Evolutionary conservation across 306 rosid genomes (phyloP), one percentile per base, ranked within the genome.

Genomic region (Mimosa bimucronata): DNA sequence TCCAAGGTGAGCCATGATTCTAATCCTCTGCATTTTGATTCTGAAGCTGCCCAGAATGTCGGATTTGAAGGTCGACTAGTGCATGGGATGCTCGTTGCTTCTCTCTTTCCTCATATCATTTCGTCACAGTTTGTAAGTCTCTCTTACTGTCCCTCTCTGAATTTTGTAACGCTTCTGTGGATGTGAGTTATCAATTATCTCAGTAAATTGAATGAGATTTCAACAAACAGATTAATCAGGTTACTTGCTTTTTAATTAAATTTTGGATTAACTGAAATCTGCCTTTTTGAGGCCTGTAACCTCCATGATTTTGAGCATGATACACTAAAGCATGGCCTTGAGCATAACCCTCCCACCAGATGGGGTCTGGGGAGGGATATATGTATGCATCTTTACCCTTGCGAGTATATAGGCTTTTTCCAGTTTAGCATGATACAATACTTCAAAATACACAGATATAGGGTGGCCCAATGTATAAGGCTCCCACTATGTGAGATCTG

Each of bases 41-140:
- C 90, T 0, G 88, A 70, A 3, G 66, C 85, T 64, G 99, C 98
- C 37, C 89, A 5, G 69, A 84, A 78, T 46, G 87, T 89, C 44
- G 99, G 98, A 40, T 95, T 91, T 23, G 82, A 91, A 53, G 90
- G 83, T 65, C 83, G 89, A 40, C 76, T 93, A 10, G 97, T 91
- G 57, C 99, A 90, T 0, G 97, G 97, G 79, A 88, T 91, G 97
- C 96, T 95, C 14, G 99, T 93, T 53, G 93, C 98, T 71, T 86
- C 96, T 31, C 83, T 92, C 80, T 89, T 93, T 79, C 93, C 97
- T 12, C 84, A 64, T 52, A 91, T 93, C 85, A 83, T 90, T 82
- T 89, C 98, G 14, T 84, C 92, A 69, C 85, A 89, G 79, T 93
- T 90, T 81, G 97, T 91, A 83, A 91, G 98, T 89, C 52, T 18